Percentiles rank a stretch among this genome's conserved stretches.
Conservation (phyloP, 2,329 filamentous ascomycete genomes). For the Chaetomiaceae sp. region DNA sequence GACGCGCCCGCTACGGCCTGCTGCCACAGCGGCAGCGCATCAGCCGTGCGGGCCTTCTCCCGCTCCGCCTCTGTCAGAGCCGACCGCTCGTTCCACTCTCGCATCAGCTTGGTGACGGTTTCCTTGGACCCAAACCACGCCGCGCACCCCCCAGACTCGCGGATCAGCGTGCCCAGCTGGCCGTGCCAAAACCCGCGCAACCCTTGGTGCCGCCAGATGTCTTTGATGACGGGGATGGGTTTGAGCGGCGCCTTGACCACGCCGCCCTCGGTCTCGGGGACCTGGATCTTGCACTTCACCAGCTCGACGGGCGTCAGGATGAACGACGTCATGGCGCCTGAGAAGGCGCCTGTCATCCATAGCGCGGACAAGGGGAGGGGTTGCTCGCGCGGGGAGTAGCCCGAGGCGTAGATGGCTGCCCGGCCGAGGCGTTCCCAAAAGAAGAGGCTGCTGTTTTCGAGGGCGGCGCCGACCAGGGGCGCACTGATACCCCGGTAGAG, state of each 20-base stretch:
- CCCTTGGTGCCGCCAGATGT: constrained; percentile 79
- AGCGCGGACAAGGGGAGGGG: constrained; percentile 71
- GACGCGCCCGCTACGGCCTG: constrained; percentile 82
- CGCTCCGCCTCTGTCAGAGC: constrained; percentile 39
- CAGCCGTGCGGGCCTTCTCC: constrained; percentile 33
- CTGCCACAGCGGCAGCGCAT: constrained; percentile 68
- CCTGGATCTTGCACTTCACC: constrained; percentile 98
- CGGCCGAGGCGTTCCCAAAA: constrained; percentile 80
- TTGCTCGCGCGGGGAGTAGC: constrained; percentile 47
- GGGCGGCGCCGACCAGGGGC: constrained; percentile 82
- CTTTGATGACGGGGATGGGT: constrained; percentile 66
- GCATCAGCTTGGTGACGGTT: constrained; percentile 68
- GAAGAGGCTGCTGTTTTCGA: constrained; percentile 89
- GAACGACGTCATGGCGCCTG: constrained; percentile 84
- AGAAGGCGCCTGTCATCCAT: constrained; percentile 75
- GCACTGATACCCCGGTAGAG: constrained; percentile 92
- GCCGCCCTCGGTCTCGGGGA: constrained; percentile 47
- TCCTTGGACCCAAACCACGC: constrained; percentile 96
- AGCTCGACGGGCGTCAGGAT: constrained; percentile 93
- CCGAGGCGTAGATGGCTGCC: constrained; percentile 55
- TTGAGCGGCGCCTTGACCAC: constrained; percentile 43
- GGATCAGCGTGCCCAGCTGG: constrained; percentile 86
- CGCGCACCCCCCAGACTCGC: constrained; percentile 87
- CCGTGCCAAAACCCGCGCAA: constrained; percentile 90
- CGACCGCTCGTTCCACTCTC: constrained; percentile 48